These are phyloP conservation scores for Yamadazyma dushanensis DNA, from an alignment of 1,139 yeast genomes.

Conservation along the genomic window DNA sequence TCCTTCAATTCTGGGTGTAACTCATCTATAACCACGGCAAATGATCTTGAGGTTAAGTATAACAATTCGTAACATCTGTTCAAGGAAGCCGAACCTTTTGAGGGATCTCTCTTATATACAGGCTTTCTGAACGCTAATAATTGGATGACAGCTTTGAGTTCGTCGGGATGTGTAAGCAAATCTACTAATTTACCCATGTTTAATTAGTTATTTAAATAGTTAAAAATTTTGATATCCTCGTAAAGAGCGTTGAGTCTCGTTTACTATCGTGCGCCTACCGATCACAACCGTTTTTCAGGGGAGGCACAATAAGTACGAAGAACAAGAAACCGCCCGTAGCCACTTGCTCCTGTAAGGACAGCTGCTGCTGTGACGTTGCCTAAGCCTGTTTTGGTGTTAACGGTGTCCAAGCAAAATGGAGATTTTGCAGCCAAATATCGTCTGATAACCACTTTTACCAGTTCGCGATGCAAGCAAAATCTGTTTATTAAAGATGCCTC, in stretches of 20 bases:
- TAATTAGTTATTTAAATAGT: background rate
- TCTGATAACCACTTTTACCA: no score
- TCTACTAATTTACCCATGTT: constrained; percentile 68
- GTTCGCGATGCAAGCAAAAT: no score
- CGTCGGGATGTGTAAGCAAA: constrained; percentile 68
- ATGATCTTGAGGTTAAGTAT: constrained; percentile 78
- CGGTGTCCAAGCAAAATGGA: no score
- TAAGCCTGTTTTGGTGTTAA: no score
- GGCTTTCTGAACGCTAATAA: constrained; percentile 56
- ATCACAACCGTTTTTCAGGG: no score
- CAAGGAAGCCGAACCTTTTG: constrained; percentile 47
- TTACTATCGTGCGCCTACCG: no score
- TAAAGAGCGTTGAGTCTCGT: constrained; percentile 1
- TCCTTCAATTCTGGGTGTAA: constrained; percentile 86
- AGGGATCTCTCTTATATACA: constrained; percentile 32
- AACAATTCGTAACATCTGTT: constrained; percentile 70
- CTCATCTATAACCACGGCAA: constrained; percentile 89
- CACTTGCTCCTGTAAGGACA: no score
- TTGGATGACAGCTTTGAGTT: constrained; percentile 67
- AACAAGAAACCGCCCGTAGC: no score
- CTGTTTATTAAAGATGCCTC: no score
- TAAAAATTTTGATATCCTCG: constrained; percentile 2
- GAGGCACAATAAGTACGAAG: no score
- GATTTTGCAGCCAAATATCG: no score
- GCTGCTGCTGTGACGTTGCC: no score